Base-by-base conservation (phyloP, 306 rosid species). In the Pachyrhizus erosus region DNA sequence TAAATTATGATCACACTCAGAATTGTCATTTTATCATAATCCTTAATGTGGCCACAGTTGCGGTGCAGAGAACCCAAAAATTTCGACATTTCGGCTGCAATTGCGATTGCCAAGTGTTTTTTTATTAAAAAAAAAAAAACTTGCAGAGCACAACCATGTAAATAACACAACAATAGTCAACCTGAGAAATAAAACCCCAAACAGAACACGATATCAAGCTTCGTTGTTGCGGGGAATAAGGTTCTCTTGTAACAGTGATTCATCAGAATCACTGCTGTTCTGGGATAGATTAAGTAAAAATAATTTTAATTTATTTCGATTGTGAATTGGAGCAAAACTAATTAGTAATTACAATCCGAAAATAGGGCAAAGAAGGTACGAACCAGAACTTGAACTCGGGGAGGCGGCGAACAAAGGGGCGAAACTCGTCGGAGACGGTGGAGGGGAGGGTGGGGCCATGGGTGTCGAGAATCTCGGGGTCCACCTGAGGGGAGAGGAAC, bases 321-420 rank as follows among this genome's bases (percentile, higher is more conserved):
- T 74, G 43, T 46, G 46, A 78, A 57, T 34, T 73, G 7, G 2
- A 70, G 26, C 34, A 49, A 26, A 10, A 1, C 11, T 17, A 15
- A 80, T 72, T 87, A 62, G 12, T 62, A 29, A 14, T 79, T 76
- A 79, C 12, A 52, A 78, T 1, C 21, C 52, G 1, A 24, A 72
- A 54, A 86, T 45, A 40, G 62, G 3, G n/a, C 51, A 20, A 77
- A 67, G 4, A 40, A 26, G 15, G 0, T 10, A 77, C 26, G 24
- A 11, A 46, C 98, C 97, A 95, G 97, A 95, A 93, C 73, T 95
- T 95, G 86, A 95, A 95, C 89, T 95, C 97, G 0, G 98, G 98
- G 14, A 95, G 91, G 61, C 98, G 91, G 37, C 98, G 98, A 83
- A 95, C 97, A 62, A 95, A 95, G 43, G 98, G 98, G 12, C 98